A percentile compares a stretch with the other conserved stretches of the same genome.
phyloP scores from a whole-genome alignment of 2,329 filamentous ascomycete genomes.

The Colletotrichum melonis region DNA sequence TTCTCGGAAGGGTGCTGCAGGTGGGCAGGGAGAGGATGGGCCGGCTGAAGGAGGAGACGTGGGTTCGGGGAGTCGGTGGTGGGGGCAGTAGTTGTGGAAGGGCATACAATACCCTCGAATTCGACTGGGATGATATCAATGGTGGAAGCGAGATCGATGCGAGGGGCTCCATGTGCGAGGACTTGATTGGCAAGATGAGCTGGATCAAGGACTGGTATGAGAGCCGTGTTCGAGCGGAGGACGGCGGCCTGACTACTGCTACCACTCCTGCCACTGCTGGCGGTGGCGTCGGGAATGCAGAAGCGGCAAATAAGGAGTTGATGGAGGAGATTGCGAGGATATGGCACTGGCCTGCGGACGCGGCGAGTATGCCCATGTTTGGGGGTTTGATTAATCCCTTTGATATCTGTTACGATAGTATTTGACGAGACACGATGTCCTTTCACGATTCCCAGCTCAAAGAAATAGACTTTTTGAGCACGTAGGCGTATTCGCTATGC shows the following conservation, averaged over 20 bases:
- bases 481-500: not conserved
- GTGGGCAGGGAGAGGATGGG: not conserved
- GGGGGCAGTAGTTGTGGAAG: too few relatives aligned
- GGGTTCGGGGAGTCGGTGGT: not conserved
- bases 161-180: constrained; percentile 9
- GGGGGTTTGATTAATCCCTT: constrained; percentile 13
- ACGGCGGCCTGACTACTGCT: not conserved
- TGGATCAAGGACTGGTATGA: constrained; percentile 22
- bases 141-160: not conserved
- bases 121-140: not conserved
- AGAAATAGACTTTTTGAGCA: not conserved
- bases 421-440: not conserved
- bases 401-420: constrained; percentile 2
- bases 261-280: too few relatives aligned
- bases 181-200: constrained; percentile 16
- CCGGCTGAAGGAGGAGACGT: not conserved
- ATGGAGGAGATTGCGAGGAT: constrained; percentile 20
- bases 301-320: constrained; percentile 7
- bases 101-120: not conserved
- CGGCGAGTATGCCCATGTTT: constrained; percentile 7
- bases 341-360: constrained; percentile 13
- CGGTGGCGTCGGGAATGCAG: not conserved
- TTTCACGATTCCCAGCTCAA: not conserved
- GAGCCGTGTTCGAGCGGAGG: not conserved
- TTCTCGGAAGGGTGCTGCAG: not conserved